Evolutionary conservation across 2,329 filamentous ascomycete genomes (phyloP).

Genomic region (Alternaria sp.): DNA sequence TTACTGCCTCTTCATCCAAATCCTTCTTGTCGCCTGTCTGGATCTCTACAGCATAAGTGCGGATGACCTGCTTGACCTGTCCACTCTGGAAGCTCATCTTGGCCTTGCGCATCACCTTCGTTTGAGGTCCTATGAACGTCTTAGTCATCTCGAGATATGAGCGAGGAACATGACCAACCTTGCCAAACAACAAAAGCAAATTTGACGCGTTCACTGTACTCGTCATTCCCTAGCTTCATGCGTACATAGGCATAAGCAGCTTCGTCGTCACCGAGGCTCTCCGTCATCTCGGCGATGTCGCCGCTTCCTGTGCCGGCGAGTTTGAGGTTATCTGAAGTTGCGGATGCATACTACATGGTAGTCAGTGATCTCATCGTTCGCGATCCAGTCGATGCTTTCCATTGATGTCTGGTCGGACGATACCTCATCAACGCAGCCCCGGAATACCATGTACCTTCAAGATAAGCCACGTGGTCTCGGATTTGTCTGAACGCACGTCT

Average conservation of each 20-base stretch:
- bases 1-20: conserved; percentile 69
- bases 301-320: conserved; percentile 68
- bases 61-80: conserved; percentile 69
- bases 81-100: conserved; percentile 73
- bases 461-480: conserved; percentile 72
- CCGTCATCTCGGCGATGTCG: conserved; percentile 67
- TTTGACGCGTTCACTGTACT: conserved; percentile 73
- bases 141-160: not conserved
- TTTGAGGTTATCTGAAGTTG: conserved; percentile 64
- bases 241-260: conserved; percentile 70
- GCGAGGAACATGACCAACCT: conserved; percentile 59
- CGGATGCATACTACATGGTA: conserved; percentile 37
- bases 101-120: conserved; percentile 75
- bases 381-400: not conserved
- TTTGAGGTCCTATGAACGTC: conserved; percentile 48
- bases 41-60: conserved; percentile 72
- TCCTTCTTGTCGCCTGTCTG: conserved; percentile 69
- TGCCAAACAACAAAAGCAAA: conserved; percentile 75
- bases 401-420: not conserved
- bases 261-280: conserved; percentile 65
- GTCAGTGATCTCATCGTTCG: not conserved
- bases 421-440: not conserved
- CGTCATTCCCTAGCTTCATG: conserved; percentile 74
- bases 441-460: conserved; percentile 62
- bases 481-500: conserved; percentile 72